Evolutionary conservation across 768 basidiomycete species (phyloP), one percentile per base, ranked within the genome.

Genomic region (Dendrothele bispora): DNA sequence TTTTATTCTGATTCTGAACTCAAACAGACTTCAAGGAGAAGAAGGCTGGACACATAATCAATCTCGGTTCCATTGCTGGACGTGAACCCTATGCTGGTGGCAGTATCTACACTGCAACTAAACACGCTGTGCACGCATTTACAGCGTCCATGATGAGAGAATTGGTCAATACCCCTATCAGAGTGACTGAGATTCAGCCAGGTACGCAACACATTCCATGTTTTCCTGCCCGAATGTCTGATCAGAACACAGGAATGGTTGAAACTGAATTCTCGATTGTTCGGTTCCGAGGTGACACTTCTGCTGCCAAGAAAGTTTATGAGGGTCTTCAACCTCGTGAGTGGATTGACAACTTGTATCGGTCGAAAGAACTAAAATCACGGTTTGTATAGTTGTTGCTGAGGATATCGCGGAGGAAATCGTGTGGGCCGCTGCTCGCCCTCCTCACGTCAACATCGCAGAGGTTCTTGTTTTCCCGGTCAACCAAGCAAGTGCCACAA

Each of bases 321-420:
- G 75, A 88, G 26, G 95, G 95, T 39, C 63, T 95, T 22, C 78
- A 90, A 50, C 94, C 94, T 52, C 64, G 94, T 95, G 61, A 64
- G 89, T 71, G n/a, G 7, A 14, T 49, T 42, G 24, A 15, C 49
- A 28, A 20, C 49, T 24, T 22, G 10, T 21, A 15, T 22, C 41
- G 12, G n/a, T 29, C 30, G 21, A 37, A 54, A 29, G 8, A 15
- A 15, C 15, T 47, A 29, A 7, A 43, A 37, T 39, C 38, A 21
- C 25, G 12, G 4, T 26, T 10, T 15, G 21, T 41, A 26, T 58
- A 94, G 90, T 95, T 65, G 77, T 79, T 5, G 83, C 86, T 6
- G 77, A 86, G 50, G 94, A 98, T 61, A 87, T 98, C 38, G 97
- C 97, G 1, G 97, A 99, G 64, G 94, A 98, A 67, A 95, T 99